Evolutionary conservation across 2,329 filamentous ascomycete species (phyloP).

Genomic region (Aschersonia sp.): DNA sequence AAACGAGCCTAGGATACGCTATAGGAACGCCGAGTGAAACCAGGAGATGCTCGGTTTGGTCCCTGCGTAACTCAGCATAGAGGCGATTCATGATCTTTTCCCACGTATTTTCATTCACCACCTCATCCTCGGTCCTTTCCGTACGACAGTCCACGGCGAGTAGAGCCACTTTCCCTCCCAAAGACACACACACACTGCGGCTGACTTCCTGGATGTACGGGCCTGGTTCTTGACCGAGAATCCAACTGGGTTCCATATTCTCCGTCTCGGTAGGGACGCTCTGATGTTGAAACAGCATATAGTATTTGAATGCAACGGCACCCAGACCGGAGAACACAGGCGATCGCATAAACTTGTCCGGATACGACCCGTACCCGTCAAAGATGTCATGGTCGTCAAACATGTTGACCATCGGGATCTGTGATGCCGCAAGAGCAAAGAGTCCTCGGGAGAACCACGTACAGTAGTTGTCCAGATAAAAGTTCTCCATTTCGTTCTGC

Average conservation of each 20-base stretch:
- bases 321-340: slow-evolving; percentile 84
- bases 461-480: slow-evolving; percentile 78
- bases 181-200: slow-evolving; percentile 69
- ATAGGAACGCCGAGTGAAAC: slow-evolving; percentile 76
- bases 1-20: slow-evolving; percentile 61
- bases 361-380: slow-evolving; percentile 86
- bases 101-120: slow-evolving; percentile 70
- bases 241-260: slow-evolving; percentile 78
- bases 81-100: slow-evolving; percentile 77
- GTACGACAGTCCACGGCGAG: slow-evolving; percentile 85
- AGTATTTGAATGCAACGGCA: slow-evolving; percentile 93
- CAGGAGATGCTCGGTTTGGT: slow-evolving; percentile 78
- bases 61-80: slow-evolving; percentile 67
- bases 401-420: slow-evolving; percentile 98
- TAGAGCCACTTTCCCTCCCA: slow-evolving; percentile 68
- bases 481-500: slow-evolving; percentile 76
- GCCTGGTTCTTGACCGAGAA: slow-evolving; percentile 64
- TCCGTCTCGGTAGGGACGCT: slow-evolving; percentile 71
- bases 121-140: slow-evolving; percentile 71
- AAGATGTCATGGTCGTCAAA: slow-evolving; percentile 93
- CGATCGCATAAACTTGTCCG: slow-evolving; percentile 79
- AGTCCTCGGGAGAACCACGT: slow-evolving; percentile 96
- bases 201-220: slow-evolving; percentile 84
- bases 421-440: slow-evolving; percentile 81
- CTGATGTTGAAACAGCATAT: slow-evolving; percentile 97